Evolutionary conservation across 2,329 filamentous ascomycete genomes (phyloP), one percentile per base, ranked within the genome.

Genomic region (Exophiala aquamarina): DNA sequence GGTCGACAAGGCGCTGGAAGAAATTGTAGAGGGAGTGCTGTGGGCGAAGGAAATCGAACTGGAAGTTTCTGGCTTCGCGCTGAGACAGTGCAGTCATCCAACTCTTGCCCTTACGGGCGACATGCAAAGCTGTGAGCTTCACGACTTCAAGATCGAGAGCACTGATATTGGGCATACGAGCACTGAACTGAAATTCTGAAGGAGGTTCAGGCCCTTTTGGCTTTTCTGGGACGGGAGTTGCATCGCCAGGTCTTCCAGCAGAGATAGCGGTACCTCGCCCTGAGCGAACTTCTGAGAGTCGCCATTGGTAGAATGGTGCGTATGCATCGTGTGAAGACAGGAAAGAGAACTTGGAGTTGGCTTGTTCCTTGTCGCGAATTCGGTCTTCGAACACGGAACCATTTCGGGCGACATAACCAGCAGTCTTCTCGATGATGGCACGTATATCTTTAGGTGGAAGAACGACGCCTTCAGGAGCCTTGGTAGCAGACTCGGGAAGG

Each of bases 11-110:
- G 55, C 91, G 83, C 59, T 89, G 88, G 69, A 96, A 97, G 73
- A 93, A 97, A 66, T 92, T 91, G 73, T 97, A 90, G 54, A 96
- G 84, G 62, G 89, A 95, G 73, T 98, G 93, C 62, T 95, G 94
- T 13, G 91, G 89, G 44, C 92, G 84, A 43, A 98, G 76, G 64
- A 98, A 98, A 69, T 96, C 90, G 67, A 97, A 98, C 66, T 98
- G 92, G 58, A 84, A 90, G 68, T 96, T 97, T 62, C 86, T 81
- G 14, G 87, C 80, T 72, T 98, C 92, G 57, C 89, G 83, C 70
- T 95, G 92, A 18, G 87, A 89, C 54, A 98, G 74, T 44, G 86
- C 81, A 17, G 90, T 96, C 81, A 95, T 89, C 71, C 93, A 98
- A 52, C 86, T 84, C 52, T 91, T 84, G 11, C 93, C 93, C 62